Conservation (phyloP, 768 basidiomycete genomes). For the Lentinula boryana region DNA sequence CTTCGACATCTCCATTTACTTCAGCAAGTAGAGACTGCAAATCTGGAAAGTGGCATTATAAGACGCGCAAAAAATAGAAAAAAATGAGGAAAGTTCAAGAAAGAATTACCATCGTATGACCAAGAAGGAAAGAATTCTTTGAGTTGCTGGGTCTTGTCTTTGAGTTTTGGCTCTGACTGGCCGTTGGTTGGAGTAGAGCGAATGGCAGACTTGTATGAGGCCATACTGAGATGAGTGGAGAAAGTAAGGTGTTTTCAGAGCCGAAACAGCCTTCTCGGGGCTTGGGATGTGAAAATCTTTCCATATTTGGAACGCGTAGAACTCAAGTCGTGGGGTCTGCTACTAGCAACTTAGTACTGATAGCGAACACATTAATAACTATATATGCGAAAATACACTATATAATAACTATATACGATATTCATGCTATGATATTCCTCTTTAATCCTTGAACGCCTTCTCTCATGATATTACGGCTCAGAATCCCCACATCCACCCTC, state of each 20-base stretch:
- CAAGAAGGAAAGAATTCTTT: slow-evolving; percentile 68
- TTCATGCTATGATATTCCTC: not conserved
- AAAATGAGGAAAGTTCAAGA: slow-evolving; percentile 8
- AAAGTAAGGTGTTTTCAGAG: not conserved
- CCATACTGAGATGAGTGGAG: slow-evolving; percentile 25
- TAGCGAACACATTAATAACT: too few relatives aligned
- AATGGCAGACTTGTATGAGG: slow-evolving; percentile 47
- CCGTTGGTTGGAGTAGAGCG: slow-evolving; percentile 26
- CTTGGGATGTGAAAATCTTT: not conserved
- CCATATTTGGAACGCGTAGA: not conserved
- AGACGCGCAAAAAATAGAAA: slow-evolving; percentile 12
- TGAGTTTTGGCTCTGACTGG: slow-evolving; percentile 38
- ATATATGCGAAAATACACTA: too few relatives aligned
- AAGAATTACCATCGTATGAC: slow-evolving; percentile 57
- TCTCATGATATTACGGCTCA: not conserved
- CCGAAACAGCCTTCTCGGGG: not conserved
- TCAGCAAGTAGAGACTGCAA: slow-evolving; percentile 65
- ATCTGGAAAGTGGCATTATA: slow-evolving; percentile 35
- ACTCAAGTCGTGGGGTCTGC: too few relatives aligned
- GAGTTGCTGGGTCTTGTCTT: slow-evolving; percentile 50
- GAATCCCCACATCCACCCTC: not conserved
- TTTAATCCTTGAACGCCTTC: not conserved
- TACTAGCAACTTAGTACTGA: too few relatives aligned
- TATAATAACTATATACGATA: not conserved
- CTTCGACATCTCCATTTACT: slow-evolving; percentile 59